Conservation (phyloP, 345 rosid species). For the Limnanthes douglasii region DNA sequence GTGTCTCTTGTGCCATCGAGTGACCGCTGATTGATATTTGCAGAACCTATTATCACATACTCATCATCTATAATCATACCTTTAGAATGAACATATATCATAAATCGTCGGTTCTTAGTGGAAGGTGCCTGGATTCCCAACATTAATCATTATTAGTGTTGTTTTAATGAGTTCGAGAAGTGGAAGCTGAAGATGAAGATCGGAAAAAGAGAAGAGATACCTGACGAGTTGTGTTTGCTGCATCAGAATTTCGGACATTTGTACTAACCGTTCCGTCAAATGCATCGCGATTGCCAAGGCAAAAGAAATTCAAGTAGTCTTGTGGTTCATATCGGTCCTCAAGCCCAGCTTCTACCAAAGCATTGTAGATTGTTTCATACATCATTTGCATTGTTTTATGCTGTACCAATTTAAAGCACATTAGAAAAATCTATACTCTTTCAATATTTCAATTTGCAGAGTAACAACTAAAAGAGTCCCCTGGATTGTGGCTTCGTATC, state of each 20-base stretch:
- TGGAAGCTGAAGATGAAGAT: background rate
- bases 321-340: slow-evolving; percentile 67
- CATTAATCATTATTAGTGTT: slow-evolving; percentile 2
- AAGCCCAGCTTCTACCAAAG: slow-evolving; percentile 64
- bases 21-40: slow-evolving; percentile 92
- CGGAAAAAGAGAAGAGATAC: slow-evolving; percentile 2
- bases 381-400: slow-evolving; percentile 94
- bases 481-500: too few relatives aligned
- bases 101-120: slow-evolving; percentile 58
- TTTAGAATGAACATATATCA: slow-evolving; percentile 90
- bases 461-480: background rate
- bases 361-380: slow-evolving; percentile 68
- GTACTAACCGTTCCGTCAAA: slow-evolving; percentile 15
- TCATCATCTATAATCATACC: slow-evolving; percentile 94
- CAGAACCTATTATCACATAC: slow-evolving; percentile 77
- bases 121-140: slow-evolving; percentile 35
- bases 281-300: slow-evolving; percentile 84
- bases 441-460: background rate
- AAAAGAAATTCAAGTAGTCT: slow-evolving; percentile 85
- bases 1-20: slow-evolving; percentile 91
- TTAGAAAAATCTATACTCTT: too few relatives aligned
- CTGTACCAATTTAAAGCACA: too few relatives aligned
- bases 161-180: background rate
- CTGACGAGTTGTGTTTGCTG: slow-evolving; percentile 16
- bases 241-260: slow-evolving; percentile 12